These are phyloP conservation scores for Neurospora sp. DNA, from an alignment of 495 filamentous ascomycete species.

Conservation along the genomic window DNA sequence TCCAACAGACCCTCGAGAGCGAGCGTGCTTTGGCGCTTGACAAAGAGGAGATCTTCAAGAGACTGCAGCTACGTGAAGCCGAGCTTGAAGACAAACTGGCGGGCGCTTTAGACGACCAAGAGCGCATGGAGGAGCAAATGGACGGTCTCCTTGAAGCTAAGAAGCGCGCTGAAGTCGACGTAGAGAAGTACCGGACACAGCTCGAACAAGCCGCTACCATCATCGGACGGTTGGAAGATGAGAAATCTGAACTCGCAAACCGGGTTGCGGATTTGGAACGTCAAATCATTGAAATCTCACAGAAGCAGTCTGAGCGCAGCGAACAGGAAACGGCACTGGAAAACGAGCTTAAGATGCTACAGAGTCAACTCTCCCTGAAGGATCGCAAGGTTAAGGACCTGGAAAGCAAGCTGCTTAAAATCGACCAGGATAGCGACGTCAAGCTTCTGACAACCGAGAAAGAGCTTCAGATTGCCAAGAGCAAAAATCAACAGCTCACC, in stretches of 20 bases:
- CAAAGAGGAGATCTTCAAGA: conserved; percentile 97
- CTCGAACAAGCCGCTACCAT: conserved; percentile 86
- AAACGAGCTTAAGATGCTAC: conserved; percentile 81
- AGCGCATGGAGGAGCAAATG: conserved; percentile 83
- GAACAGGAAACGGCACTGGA: conserved; percentile 61
- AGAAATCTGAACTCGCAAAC: conserved; percentile 66
- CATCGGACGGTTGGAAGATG: conserved; percentile 71
- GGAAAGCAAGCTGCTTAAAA: conserved; percentile 72
- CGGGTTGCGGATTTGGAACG: conserved; percentile 56
- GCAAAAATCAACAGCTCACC: conserved; percentile 61
- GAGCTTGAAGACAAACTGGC: conserved; percentile 87
- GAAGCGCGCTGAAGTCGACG: conserved; percentile 77
- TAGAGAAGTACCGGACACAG: conserved; percentile 66
- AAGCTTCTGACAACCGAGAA: conserved; percentile 77
- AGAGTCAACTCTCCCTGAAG: conserved; percentile 82
- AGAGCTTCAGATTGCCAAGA: conserved; percentile 61
- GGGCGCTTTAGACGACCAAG: conserved; percentile 90
- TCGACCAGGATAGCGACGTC: conserved; percentile 81
- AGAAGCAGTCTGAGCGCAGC: conserved; percentile 55
- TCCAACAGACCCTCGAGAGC: conserved; percentile 88
- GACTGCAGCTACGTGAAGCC: conserved; percentile 78
- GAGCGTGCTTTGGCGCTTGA: conserved; percentile 90
- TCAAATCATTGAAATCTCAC: conserved; percentile 56
- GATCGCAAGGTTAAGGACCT: conserved; percentile 85
- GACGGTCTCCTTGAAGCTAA: conserved; percentile 84